Conservation (phyloP, 805 yeast genomes). For the Phaffomyces thermotolerans region DNA sequence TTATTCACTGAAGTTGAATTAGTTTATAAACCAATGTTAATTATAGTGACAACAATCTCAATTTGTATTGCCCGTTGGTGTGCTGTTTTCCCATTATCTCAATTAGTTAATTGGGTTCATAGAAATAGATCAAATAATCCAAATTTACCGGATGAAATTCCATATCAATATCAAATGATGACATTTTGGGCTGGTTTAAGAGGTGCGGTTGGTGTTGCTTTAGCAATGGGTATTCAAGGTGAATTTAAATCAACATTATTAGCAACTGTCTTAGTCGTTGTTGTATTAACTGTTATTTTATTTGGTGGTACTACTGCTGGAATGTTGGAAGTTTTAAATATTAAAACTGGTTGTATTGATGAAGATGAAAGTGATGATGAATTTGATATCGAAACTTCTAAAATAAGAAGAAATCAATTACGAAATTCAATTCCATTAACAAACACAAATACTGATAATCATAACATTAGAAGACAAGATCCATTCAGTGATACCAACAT, state of each 20-base stretch:
- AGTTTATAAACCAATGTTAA: slow-evolving; percentile 88
- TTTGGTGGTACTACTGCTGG: slow-evolving; percentile 99
- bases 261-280: slow-evolving; percentile 95
- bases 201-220: slow-evolving; percentile 99
- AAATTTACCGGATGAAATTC: slow-evolving; percentile 74
- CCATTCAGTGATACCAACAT: slow-evolving; percentile 24
- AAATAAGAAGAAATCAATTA: slow-evolving; percentile 23
- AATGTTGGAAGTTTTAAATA: slow-evolving; percentile 92
- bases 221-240: slow-evolving; percentile 96
- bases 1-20: slow-evolving; percentile 93
- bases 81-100: slow-evolving; percentile 91
- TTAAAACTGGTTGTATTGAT: slow-evolving; percentile 83
- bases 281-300: slow-evolving; percentile 88
- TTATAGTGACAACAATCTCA: slow-evolving; percentile 81
- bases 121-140: slow-evolving; percentile 48
- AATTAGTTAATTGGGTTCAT: slow-evolving; percentile 72
- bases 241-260: slow-evolving; percentile 80
- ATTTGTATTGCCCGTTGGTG: slow-evolving; percentile 96
- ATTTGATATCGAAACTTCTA: slow-evolving; percentile 76
- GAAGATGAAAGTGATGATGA: slow-evolving; percentile 88
- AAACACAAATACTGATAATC: no score
- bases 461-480: neutral
- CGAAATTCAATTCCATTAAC: slow-evolving; percentile 1
- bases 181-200: slow-evolving; percentile 98
- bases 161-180: slow-evolving; percentile 96